phyloP scores from a whole-genome alignment of 2,329 filamentous ascomycete genomes.

The Diplodia mutila region DNA sequence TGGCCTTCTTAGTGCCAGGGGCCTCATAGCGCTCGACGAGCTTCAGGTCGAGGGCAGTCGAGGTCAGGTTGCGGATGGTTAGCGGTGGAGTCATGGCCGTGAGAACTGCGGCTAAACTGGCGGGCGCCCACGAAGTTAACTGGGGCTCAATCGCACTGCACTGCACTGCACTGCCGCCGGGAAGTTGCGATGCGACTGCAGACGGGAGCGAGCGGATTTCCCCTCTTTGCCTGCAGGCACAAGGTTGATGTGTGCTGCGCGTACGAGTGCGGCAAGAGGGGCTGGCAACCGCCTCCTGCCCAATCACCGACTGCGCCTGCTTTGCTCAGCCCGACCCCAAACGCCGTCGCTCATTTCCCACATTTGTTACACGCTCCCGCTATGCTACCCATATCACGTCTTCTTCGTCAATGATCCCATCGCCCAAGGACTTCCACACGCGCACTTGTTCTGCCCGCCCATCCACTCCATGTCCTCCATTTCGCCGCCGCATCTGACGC shows the following conservation, averaged over 20 bases:
- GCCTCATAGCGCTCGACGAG: slow-evolving; percentile 73
- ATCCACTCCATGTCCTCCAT: slow-evolving; percentile 52
- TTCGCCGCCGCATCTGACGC: slow-evolving; percentile 50
- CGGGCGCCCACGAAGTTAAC: too few species aligned
- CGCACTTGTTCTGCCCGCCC: slow-evolving; percentile 45
- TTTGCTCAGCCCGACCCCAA: not conserved
- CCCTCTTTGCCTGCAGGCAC: not conserved
- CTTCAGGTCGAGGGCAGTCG: slow-evolving; percentile 72
- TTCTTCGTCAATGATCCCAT: slow-evolving; percentile 29
- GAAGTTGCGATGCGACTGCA: not conserved
- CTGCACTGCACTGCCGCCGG: too few species aligned
- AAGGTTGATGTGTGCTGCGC: slow-evolving; percentile 4
- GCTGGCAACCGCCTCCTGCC: not conserved
- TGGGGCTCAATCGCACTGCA: not conserved
- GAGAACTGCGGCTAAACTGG: slow-evolving; percentile 22
- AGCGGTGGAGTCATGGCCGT: slow-evolving; percentile 45
- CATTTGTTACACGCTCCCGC: not conserved
- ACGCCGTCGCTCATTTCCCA: not conserved
- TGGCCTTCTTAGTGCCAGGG: slow-evolving; percentile 47
- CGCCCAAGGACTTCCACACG: slow-evolving; percentile 45
- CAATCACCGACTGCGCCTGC: not conserved
- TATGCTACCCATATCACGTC: not conserved
- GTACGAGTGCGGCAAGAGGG: not conserved
- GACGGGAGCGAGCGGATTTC: not conserved
- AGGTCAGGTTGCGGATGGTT: slow-evolving; percentile 81